Base-by-base conservation (phyloP, 495 filamentous ascomycete species). In the Amniculicola lignicola region DNA sequence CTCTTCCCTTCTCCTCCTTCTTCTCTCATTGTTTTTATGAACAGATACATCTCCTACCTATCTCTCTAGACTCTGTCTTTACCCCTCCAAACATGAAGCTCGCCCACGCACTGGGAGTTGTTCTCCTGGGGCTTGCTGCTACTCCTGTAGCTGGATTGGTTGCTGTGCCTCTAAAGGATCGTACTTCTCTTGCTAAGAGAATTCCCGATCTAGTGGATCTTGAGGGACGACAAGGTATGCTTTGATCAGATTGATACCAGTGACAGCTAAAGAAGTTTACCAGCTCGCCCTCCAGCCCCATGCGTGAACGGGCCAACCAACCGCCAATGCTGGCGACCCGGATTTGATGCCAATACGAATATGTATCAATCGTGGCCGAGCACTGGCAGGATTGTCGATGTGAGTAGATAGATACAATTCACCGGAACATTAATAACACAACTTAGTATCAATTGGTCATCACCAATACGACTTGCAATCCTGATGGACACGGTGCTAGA, bases 391-490 rank as follows among this genome's bases (percentile, higher is more conserved):
- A 64, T 35, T 25, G 51, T 58, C 23, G 16, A 4, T 40, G 56
- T 59, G 47, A 46, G 56, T 45, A 11, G 1, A 11, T 45, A 38
- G 19, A 25, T 2, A 29, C 47, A n/a, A n/a, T 7, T 33, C n/a
- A 9, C 29, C 29, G 9, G 29, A 7, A 33, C 9, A n/a, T n/a
- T 33, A 33, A 33, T 43, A 15, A 57, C 12, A 7, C 25, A n/a
- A 25, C 18, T 4, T 22, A 61, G 43, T 66, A 63, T 43, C 49
- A 55, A 25, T 24, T 66, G 3, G 27, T 5, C 7, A 56, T 63
- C 38, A 66, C 54, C 1, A 66, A 66, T 37, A 62, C 63, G 1
- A 66, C 63, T 9, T 66, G 63, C 51, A 63, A 61, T 27, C 63
- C 63, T 18, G 63, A 66, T 49, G 63, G 63, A 9, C 11, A 27